These are phyloP conservation scores for Capronia epimyces DNA, from an alignment of 2,329 filamentous ascomycete species.

Conservation along the genomic window DNA sequence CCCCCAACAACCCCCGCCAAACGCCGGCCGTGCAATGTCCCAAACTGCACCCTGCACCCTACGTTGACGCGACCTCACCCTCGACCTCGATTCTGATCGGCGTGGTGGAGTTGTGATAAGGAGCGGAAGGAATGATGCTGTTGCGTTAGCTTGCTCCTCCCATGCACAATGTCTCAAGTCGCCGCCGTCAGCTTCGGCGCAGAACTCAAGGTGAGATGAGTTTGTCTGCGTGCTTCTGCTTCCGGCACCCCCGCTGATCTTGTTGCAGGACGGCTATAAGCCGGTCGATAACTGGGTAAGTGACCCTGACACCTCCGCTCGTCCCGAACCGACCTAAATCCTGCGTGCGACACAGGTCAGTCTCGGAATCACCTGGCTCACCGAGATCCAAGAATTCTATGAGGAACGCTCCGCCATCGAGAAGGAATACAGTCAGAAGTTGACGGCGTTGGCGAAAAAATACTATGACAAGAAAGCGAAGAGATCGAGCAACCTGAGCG, in stretches of 20 bases:
- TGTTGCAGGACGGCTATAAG: slow-evolving; percentile 83
- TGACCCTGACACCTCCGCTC: slow-evolving; percentile 10
- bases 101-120: background rate
- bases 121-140: slow-evolving; percentile 5
- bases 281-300: slow-evolving; percentile 80
- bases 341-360: slow-evolving; percentile 50
- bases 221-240: background rate
- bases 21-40: too few species aligned
- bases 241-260: slow-evolving; percentile 14
- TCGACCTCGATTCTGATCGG: background rate
- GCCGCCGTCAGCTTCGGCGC: slow-evolving; percentile 60
- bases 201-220: slow-evolving; percentile 82
- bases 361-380: slow-evolving; percentile 87
- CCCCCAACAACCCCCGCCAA: too few species aligned
- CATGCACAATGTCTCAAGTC: slow-evolving; percentile 27
- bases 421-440: slow-evolving; percentile 90
- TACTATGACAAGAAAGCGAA: slow-evolving; percentile 96
- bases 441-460: slow-evolving; percentile 83
- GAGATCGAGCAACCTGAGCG: slow-evolving; percentile 80
- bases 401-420: slow-evolving; percentile 89
- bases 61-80: too few species aligned
- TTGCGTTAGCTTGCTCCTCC: slow-evolving; percentile 1
- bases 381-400: slow-evolving; percentile 96
- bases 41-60: background rate
- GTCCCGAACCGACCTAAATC: slow-evolving; percentile 3